phyloP scores from a whole-genome alignment of 2,329 filamentous ascomycete genomes.

The Penicillium sp. region DNA sequence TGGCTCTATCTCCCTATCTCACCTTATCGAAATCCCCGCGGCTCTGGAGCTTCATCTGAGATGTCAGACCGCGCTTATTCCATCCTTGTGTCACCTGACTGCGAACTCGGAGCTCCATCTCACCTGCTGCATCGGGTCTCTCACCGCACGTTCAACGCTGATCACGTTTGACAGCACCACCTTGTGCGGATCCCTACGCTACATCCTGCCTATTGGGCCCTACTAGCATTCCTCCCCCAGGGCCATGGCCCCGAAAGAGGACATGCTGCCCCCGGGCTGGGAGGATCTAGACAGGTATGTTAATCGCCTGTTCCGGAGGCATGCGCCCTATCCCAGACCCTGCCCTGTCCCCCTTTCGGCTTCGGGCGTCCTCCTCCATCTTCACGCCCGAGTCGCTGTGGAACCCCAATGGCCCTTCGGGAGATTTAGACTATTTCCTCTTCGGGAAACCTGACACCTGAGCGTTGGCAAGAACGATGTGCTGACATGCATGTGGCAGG shows the following conservation, averaged over 20 bases:
- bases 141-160: background rate
- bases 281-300: slow-evolving; percentile 40
- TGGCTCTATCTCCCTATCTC: background rate
- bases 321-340: background rate
- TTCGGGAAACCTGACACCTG: slow-evolving; percentile 60
- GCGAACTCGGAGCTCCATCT: slow-evolving; percentile 15
- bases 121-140: background rate
- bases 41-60: slow-evolving; percentile 9
- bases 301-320: slow-evolving; percentile 16
- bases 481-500: slow-evolving; percentile 52
- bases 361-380: slow-evolving; percentile 1
- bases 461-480: slow-evolving; percentile 11
- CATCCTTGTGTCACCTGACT: slow-evolving; percentile 16
- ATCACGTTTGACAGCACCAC: slow-evolving; percentile 12
- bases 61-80: slow-evolving; percentile 1
- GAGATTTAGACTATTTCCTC: slow-evolving; percentile 52
- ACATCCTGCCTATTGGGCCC: slow-evolving; percentile 9
- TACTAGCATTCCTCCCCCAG: slow-evolving; percentile 31
- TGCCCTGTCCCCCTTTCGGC: background rate
- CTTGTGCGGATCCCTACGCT: slow-evolving; percentile 7
- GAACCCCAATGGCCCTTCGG: slow-evolving; percentile 32
- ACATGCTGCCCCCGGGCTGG: slow-evolving; percentile 39
- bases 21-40: background rate
- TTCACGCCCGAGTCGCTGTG: slow-evolving; percentile 11
- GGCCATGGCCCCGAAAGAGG: slow-evolving; percentile 42